These are phyloP conservation scores for Straminergon stramineum DNA, from an alignment of 225 moss, liverwort and hornwort genomes.

Conservation along the genomic window DNA sequence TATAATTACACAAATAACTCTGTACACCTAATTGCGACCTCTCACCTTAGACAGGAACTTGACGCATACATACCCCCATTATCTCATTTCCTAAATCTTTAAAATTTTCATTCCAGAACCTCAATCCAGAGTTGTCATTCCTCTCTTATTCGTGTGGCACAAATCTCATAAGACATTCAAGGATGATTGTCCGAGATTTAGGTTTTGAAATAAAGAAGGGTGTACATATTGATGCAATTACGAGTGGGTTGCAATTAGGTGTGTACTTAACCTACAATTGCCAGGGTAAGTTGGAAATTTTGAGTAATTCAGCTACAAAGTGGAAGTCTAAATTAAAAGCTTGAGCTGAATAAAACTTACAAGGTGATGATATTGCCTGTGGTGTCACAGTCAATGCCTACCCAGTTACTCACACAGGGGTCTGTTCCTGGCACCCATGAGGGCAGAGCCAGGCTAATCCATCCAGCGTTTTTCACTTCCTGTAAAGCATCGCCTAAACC, in stretches of 20 bases:
- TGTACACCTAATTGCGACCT: background rate
- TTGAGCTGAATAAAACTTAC: background rate
- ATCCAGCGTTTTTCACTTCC: slow-evolving; percentile 24
- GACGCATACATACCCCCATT: background rate
- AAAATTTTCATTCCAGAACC: background rate
- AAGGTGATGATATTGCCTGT: slow-evolving; percentile 23
- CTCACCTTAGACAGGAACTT: no score
- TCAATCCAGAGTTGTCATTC: background rate
- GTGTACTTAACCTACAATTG: background rate
- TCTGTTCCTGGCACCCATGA: slow-evolving; percentile 29
- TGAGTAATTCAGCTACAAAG: background rate
- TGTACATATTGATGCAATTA: background rate
- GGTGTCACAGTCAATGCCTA: slow-evolving; percentile 23
- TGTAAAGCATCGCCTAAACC: slow-evolving; percentile 9
- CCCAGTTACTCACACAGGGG: slow-evolving; percentile 20
- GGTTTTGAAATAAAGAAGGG: no score
- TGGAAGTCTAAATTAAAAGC: background rate
- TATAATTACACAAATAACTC: no score
- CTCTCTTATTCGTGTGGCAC: no score
- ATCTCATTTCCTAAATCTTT: no score
- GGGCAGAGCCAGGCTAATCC: slow-evolving; percentile 2
- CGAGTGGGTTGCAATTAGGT: background rate
- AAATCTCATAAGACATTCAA: background rate
- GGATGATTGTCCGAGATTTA: background rate
- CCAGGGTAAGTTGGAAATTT: background rate